A percentile compares a stretch with the other conserved stretches of the same genome.
Evolutionary conservation across 352 stramenopile species (phyloP).

Genomic region (Pythium phragmiticola): DNA sequence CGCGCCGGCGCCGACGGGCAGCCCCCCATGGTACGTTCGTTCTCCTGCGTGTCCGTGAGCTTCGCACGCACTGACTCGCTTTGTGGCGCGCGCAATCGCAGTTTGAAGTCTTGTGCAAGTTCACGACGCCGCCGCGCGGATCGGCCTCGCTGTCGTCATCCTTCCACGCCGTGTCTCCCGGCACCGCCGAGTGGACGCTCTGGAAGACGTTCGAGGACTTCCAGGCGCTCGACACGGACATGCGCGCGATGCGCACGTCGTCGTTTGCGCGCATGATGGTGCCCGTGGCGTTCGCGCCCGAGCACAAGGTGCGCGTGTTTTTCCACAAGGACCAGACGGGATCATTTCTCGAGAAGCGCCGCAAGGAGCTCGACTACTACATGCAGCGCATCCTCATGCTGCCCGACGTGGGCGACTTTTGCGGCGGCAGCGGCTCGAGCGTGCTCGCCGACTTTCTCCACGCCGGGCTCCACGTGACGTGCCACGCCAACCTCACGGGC

Average conservation of each 20-base stretch:
- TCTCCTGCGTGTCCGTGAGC: neutral
- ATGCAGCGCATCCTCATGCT: conserved; percentile 82
- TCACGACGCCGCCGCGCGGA: conserved; percentile 5
- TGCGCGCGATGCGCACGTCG: conserved; percentile 50
- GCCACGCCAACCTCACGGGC: conserved; percentile 13
- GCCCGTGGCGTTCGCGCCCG: conserved; percentile 68
- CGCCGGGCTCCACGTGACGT: conserved; percentile 37
- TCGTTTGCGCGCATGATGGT: conserved; percentile 83
- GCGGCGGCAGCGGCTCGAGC: conserved; percentile 40
- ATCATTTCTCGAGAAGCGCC: conserved; percentile 72
- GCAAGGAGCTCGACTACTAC: conserved; percentile 81
- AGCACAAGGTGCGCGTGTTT: conserved; percentile 67
- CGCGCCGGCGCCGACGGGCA: conserved; percentile 23
- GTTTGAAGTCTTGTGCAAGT: conserved; percentile 25
- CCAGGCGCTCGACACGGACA: conserved; percentile 62
- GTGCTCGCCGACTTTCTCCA: conserved; percentile 67
- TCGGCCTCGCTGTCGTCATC: conserved; percentile 2
- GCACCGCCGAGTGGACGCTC: conserved; percentile 64
- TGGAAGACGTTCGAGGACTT: conserved; percentile 85
- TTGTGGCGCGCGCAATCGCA: conserved; percentile 4
- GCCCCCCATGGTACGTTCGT: conserved; percentile 12
- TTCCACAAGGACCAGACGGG: conserved; percentile 72
- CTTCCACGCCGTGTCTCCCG: conserved; percentile 5
- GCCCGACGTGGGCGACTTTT: conserved; percentile 64
- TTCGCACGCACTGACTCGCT: conserved; percentile 5